phyloP scores from a whole-genome alignment of 2,329 filamentous ascomycete genomes.

The Metarhizium humberi region DNA sequence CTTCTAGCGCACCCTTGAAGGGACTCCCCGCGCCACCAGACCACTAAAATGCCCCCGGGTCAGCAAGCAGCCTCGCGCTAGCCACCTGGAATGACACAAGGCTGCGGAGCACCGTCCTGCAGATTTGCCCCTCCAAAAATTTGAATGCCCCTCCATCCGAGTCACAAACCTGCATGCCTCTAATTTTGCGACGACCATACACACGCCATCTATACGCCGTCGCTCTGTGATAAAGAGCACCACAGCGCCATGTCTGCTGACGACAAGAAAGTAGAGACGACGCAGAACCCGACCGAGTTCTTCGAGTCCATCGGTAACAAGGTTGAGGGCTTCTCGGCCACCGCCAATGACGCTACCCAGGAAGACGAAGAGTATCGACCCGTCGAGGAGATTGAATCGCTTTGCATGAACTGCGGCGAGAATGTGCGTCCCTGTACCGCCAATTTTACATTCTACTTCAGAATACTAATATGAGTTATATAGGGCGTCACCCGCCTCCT shows the following conservation, averaged over 20 bases:
- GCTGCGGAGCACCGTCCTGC: neutral
- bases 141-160: constrained; percentile 11
- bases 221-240: constrained; percentile 8
- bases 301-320: constrained; percentile 56
- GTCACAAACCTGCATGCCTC: neutral
- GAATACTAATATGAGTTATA: neutral
- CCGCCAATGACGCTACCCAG: constrained; percentile 23
- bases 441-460: neutral
- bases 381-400: constrained; percentile 63
- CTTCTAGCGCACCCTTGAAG: neutral
- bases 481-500: constrained; percentile 80
- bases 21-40: neutral
- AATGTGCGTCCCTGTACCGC: constrained; percentile 44
- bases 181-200: neutral
- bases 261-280: constrained; percentile 25
- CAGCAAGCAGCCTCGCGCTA: too few relatives aligned
- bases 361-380: constrained; percentile 40
- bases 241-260: constrained; percentile 29
- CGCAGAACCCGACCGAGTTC: constrained; percentile 38
- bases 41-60: neutral
- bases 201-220: constrained; percentile 1
- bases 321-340: constrained; percentile 40
- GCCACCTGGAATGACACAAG: constrained; percentile 7
- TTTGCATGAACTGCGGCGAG: constrained; percentile 80
- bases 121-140: constrained; percentile 14